These are phyloP conservation scores for Beauveria australis DNA, from an alignment of 2,329 filamentous ascomycete species.

Conservation along the genomic window DNA sequence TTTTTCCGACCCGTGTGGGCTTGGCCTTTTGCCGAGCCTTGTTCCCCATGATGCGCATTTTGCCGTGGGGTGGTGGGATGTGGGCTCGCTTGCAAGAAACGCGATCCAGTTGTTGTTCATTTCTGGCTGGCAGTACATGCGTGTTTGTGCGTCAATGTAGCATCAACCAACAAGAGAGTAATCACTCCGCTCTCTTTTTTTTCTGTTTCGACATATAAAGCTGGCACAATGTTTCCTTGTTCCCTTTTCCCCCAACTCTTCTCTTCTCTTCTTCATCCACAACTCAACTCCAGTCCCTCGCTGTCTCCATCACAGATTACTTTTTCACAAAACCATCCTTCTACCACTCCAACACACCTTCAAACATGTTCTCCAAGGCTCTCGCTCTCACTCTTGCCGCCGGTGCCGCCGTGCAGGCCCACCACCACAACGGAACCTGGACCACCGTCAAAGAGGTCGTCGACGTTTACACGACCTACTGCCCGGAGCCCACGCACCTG, in stretches of 20 bases:
- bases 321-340: not conserved
- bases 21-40: not conserved
- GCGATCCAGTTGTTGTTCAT: too few species aligned
- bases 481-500: slow-evolving; percentile 41
- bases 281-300: not conserved
- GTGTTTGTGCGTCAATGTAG: too few species aligned
- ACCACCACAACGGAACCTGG: slow-evolving; percentile 12
- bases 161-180: not conserved
- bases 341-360: not conserved
- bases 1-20: not conserved
- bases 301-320: not conserved
- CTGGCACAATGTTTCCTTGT: not conserved
- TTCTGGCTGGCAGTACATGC: too few species aligned
- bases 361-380: slow-evolving; percentile 24
- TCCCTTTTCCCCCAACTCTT: not conserved
- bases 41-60: too few species aligned
- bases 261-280: not conserved
- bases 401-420: slow-evolving; percentile 14
- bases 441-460: slow-evolving; percentile 28
- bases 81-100: too few species aligned
- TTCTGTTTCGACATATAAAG: not conserved
- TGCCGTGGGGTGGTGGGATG: too few species aligned
- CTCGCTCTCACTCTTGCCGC: slow-evolving; percentile 19
- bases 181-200: not conserved
- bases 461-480: slow-evolving; percentile 30